Conservation (phyloP, 1,284 basidiomycete genomes). For the Austroboletus novae-zelandiae region DNA sequence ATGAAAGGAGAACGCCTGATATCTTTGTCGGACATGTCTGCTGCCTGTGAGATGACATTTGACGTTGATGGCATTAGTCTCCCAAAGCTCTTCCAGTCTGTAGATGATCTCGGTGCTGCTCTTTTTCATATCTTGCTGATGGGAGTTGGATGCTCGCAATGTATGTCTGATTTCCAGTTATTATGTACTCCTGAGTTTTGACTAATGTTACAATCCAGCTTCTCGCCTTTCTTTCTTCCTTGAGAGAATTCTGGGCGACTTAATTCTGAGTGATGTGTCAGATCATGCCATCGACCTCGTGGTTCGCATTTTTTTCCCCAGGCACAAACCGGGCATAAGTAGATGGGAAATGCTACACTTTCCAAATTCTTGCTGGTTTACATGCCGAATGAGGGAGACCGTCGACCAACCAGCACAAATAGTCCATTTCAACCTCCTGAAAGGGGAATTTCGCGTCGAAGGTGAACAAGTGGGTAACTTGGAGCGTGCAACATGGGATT, state of each 20-base stretch:
- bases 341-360: neutral
- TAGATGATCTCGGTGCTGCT: neutral
- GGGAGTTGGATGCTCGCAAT: too few species aligned
- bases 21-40: neutral
- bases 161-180: too few species aligned
- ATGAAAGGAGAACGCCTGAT: neutral
- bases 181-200: neutral
- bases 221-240: slow-evolving; percentile 26
- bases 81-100: neutral
- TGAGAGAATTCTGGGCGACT: slow-evolving; percentile 15
- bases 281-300: slow-evolving; percentile 32
- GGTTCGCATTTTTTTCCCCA: slow-evolving; percentile 33
- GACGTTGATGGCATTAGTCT: neutral
- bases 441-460: neutral
- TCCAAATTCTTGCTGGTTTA: neutral
- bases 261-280: slow-evolving; percentile 1
- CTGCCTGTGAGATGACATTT: neutral
- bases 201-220: slow-evolving; percentile 3
- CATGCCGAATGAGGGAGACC: neutral
- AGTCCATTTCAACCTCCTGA: neutral
- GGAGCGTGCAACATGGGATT: neutral
- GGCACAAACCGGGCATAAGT: neutral
- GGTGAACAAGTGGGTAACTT: slow-evolving; percentile 39
- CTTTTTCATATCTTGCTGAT: neutral
- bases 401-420: neutral